Evolutionary conservation across 2,329 filamentous ascomycete genomes (phyloP).

Genomic region (Sclerotinia spermophila): DNA sequence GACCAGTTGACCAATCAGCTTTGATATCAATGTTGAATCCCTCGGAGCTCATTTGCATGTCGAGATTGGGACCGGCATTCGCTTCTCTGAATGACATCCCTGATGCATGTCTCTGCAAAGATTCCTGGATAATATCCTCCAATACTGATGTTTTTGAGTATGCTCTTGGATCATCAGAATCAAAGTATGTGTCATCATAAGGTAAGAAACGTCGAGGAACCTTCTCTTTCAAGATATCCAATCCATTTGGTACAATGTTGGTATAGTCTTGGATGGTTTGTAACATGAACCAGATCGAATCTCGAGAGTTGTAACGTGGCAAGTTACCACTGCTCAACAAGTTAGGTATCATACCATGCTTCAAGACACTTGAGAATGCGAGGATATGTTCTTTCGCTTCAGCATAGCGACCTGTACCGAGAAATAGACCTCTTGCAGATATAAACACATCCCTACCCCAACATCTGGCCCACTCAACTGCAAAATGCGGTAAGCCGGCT

Average conservation of each 20-base stretch:
- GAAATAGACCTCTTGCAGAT: conserved; percentile 83
- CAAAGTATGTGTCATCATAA: conserved; percentile 94
- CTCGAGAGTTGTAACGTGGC: conserved; percentile 91
- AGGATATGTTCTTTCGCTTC: conserved; percentile 93
- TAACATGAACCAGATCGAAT: conserved; percentile 97
- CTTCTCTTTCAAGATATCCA: conserved; percentile 68
- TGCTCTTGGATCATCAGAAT: conserved; percentile 72
- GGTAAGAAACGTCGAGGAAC: conserved; percentile 85
- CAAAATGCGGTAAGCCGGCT: conserved; percentile 90
- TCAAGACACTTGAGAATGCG: conserved; percentile 91
- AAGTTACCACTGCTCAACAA: conserved; percentile 79
- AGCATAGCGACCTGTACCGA: conserved; percentile 81
- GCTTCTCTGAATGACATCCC: conserved; percentile 93
- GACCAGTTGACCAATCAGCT: conserved; percentile 85
- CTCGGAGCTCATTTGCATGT: conserved; percentile 87
- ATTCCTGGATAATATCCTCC: conserved; percentile 87
- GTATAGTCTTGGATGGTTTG: conserved; percentile 95
- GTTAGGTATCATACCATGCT: conserved; percentile 98
- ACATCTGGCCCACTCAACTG: conserved; percentile 89
- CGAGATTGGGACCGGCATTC: conserved; percentile 83
- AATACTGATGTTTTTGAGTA: conserved; percentile 83
- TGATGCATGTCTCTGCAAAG: conserved; percentile 83
- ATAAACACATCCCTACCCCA: conserved; percentile 99
- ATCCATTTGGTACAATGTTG: conserved; percentile 73
- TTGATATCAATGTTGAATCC: conserved; percentile 91